A percentile compares a stretch with the other conserved stretches of the same genome.
phyloP scores from a whole-genome alignment of 2,329 filamentous ascomycete genomes.

The Talaromyces rugulosus region DNA sequence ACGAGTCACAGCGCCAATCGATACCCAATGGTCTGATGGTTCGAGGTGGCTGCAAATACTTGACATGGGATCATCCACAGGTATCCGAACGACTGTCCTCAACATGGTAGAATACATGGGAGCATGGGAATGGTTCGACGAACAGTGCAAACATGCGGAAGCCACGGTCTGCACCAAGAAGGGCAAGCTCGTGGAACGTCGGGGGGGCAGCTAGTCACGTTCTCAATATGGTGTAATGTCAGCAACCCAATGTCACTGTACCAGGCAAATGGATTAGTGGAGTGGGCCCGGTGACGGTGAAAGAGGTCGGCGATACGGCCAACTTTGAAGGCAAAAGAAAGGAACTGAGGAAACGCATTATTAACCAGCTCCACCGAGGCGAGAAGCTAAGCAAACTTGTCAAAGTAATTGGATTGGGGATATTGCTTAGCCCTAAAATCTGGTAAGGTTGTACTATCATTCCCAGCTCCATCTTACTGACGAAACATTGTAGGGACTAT shows the following conservation, averaged over 20 bases:
- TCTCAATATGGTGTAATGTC: background rate
- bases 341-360: too few species aligned
- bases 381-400: too few species aligned
- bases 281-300: too few species aligned
- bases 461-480: too few species aligned
- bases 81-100: constrained; percentile 7
- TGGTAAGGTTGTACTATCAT: too few species aligned
- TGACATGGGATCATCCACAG: constrained; percentile 8
- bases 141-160: constrained; percentile 9
- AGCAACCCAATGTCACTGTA: too few species aligned
- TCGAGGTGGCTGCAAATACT: constrained; percentile 16
- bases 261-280: too few species aligned
- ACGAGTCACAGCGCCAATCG: background rate
- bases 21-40: constrained; percentile 15
- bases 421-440: too few species aligned
- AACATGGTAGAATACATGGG: constrained; percentile 19
- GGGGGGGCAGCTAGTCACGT: background rate
- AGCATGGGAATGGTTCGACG: constrained; percentile 15
- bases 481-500: background rate
- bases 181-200: background rate
- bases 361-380: too few species aligned
- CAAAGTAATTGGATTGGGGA: too few species aligned
- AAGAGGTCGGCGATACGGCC: too few species aligned
- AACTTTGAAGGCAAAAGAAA: too few species aligned
- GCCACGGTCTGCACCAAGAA: constrained; percentile 12